Conservation (phyloP, 768 basidiomycete species). For the Russula brevipes region DNA sequence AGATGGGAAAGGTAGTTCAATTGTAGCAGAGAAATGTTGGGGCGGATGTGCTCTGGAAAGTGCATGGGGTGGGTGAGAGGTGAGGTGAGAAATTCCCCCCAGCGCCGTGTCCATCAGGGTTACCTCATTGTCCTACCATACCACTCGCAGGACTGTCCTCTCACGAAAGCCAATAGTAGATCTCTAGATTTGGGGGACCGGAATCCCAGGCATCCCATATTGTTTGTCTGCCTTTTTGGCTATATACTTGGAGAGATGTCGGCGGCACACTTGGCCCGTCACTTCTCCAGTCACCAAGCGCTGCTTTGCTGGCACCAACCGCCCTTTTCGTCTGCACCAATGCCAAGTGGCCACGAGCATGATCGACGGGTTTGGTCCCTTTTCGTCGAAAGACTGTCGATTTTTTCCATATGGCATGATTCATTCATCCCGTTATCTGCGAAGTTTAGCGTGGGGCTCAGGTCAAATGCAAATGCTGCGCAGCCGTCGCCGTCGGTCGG, state of each 20-base stretch:
- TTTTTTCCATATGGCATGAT: background rate
- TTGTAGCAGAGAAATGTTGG: too few species aligned
- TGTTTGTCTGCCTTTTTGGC: background rate
- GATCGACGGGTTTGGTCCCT: background rate
- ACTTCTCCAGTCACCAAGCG: background rate
- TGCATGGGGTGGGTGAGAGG: too few species aligned
- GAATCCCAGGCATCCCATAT: background rate
- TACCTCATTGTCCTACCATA: background rate
- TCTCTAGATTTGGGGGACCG: background rate
- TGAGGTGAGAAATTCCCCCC: background rate
- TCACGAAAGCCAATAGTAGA: background rate
- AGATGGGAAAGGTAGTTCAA: too few species aligned
- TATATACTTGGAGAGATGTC: background rate
- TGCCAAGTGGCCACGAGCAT: background rate
- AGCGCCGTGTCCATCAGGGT: background rate
- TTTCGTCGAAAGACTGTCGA: background rate
- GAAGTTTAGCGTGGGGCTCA: too few species aligned
- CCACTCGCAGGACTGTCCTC: background rate
- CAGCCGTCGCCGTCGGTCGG: too few species aligned
- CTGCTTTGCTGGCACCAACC: slow-evolving; percentile 8
- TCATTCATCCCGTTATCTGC: background rate
- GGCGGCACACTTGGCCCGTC: background rate
- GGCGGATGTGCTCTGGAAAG: too few species aligned
- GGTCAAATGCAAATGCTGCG: too few species aligned
- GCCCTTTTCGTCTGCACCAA: background rate